Percentiles rank a stretch among this genome's conserved stretches.
phyloP scores from a whole-genome alignment of 73 alveolate species.

The Paramecium sexaurelia region DNA sequence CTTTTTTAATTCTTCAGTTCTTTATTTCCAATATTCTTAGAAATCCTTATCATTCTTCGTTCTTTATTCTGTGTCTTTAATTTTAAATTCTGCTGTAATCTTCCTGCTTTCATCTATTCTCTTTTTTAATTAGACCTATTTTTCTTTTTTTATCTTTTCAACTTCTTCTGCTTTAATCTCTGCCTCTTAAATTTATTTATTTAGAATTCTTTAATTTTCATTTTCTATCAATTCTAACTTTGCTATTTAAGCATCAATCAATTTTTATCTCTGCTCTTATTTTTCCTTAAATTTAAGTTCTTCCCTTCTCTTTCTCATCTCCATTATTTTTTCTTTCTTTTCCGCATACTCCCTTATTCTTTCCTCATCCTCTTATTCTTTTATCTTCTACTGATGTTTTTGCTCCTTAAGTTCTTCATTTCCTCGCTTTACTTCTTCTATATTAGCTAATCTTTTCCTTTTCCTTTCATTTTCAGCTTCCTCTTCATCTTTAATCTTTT shows the following conservation, averaged over 20 bases:
- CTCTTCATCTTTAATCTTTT: conserved; percentile 67
- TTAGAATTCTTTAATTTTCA: conserved; percentile 75
- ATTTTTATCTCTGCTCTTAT: conserved; percentile 76
- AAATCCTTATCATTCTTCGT: conserved; percentile 68
- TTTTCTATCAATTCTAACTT: conserved; percentile 67
- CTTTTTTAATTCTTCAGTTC: conserved; percentile 75
- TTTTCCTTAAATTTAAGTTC: conserved; percentile 82
- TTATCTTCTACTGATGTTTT: conserved; percentile 65
- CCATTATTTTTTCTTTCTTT: conserved; percentile 81
- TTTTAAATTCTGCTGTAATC: background rate
- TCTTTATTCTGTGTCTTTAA: background rate
- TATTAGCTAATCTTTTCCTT: conserved; percentile 76
- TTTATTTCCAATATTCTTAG: conserved; percentile 81
- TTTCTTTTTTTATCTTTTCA: conserved; percentile 75
- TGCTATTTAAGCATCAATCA: conserved; percentile 81
- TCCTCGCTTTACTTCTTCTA: conserved; percentile 65
- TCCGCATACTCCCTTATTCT: conserved; percentile 83
- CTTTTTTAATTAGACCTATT: background rate
- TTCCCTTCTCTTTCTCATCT: conserved; percentile 81
- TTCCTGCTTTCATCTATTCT: conserved; percentile 32
- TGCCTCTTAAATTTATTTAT: conserved; percentile 77
- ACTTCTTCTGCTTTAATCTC: conserved; percentile 85
- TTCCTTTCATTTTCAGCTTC: conserved; percentile 80
- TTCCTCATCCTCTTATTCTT: conserved; percentile 88
- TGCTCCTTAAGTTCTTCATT: conserved; percentile 67